Evolutionary conservation across 176 grass and related monocot species (phyloP), one percentile per base, ranked within the genome.

Genomic region (Ensete glaucum): DNA sequence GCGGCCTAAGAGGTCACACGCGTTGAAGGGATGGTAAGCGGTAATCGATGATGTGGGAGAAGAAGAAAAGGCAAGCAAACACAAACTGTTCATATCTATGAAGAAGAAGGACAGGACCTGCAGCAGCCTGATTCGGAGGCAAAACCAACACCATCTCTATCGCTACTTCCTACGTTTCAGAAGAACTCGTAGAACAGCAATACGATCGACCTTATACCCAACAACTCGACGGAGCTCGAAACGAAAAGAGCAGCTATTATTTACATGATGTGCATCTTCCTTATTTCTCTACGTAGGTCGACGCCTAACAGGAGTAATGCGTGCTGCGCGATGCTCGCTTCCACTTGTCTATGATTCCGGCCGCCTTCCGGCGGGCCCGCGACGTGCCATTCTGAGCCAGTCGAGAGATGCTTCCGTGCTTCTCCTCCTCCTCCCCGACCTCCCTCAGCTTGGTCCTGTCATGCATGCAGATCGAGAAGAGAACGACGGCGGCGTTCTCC

Each of bases 401-500:
- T 60, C 74, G 83, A 75, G 81, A 78, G 64, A 96, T 34, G 9
- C 89, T 86, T 15, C 85, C 65, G 9, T 82, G 88, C 53, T 78
- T 65, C 26, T 80, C 82, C 76, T 96, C 89, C 16, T 96, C 89
- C 21, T 83, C 76, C 9, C 67, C 78, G 1, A 92, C 76, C 75
- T 84, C 83, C 76, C 85, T 89, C 54, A 84, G 65, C 71, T 82
- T 89, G 69, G 60, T 67, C 64, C 81, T 64, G 76, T 96, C 77
- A 65, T 84, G 80, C 76, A 76, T 86, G 66, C 92, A 96, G 62
- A 92, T 80, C 24, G 87, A 43, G 24, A 78, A 85, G 19, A 90
- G 87, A 53, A 96, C 79, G 25, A 89, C 89, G 8, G 73, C 78
- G 0, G 92, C 89, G 64, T 96, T 96, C 83, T 92, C 92, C 72